Conservation (phyloP, 1,139 yeast genomes). For the Protomyces lactucae-debilis region DNA sequence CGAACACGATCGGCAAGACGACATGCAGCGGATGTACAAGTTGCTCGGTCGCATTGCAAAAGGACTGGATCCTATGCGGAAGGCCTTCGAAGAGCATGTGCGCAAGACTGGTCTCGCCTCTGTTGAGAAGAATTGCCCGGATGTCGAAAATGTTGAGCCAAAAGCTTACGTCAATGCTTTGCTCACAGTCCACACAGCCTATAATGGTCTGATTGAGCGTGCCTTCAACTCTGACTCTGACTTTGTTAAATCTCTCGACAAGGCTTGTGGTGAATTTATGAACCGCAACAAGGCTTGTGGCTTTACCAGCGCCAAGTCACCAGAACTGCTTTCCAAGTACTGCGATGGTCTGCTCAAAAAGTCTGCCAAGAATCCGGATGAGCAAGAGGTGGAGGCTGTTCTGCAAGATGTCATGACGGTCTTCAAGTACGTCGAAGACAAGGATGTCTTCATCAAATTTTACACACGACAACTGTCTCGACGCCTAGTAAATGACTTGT, state of each 20-base stretch:
- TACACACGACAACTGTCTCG: constrained; percentile 86
- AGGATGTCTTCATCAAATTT: constrained; percentile 90
- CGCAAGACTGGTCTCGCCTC: constrained; percentile 67
- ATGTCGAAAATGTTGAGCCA: constrained; percentile 54
- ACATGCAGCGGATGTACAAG: constrained; percentile 72
- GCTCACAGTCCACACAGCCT: constrained; percentile 62
- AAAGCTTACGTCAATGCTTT: constrained; percentile 74
- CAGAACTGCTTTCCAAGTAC: constrained; percentile 80
- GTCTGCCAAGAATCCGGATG: constrained; percentile 62
- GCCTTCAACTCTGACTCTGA: constrained; percentile 74
- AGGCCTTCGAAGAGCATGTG: constrained; percentile 67
- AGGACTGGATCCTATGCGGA: constrained; percentile 73
- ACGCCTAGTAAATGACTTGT: constrained; percentile 78
- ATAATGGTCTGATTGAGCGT: constrained; percentile 58
- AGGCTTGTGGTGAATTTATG: constrained; percentile 74
- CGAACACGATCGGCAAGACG: constrained; percentile 69
- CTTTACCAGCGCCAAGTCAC: constrained; percentile 61
- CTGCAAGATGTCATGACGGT: constrained; percentile 79
- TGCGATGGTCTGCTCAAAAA: constrained; percentile 78
- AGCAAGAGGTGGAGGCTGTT: constrained; percentile 58
- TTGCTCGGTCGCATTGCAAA: constrained; percentile 63
- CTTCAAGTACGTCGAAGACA: constrained; percentile 84
- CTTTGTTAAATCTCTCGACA: constrained; percentile 82
- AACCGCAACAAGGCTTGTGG: constrained; percentile 78
- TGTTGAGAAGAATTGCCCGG: constrained; percentile 59